A percentile compares a stretch with the other conserved stretches of the same genome.
Conservation (phyloP, 441 rosid genomes). For the Populus hybrid region DNA sequence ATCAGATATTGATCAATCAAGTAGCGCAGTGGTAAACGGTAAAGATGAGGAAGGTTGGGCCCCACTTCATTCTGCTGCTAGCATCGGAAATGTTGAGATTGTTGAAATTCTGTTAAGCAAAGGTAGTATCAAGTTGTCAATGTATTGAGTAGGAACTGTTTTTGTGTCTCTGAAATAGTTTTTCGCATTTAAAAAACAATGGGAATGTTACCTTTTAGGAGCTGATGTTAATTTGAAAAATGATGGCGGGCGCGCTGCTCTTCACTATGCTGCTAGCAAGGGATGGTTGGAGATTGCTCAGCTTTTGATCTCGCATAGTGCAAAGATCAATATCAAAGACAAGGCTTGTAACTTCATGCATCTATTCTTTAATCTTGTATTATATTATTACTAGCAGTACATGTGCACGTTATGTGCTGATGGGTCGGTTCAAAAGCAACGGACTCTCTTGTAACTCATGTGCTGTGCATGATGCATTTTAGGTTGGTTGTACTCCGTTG, state of each 20-base stretch:
- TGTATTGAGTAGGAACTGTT: background rate
- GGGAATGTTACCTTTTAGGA: conserved; percentile 38
- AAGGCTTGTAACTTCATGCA: conserved; percentile 47
- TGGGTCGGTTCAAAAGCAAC: background rate
- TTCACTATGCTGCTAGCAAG: conserved; percentile 97
- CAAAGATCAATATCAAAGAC: conserved; percentile 67
- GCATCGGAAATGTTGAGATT: conserved; percentile 69
- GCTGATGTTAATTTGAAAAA: conserved; percentile 76
- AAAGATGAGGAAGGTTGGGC: conserved; percentile 96
- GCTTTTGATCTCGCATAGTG: conserved; percentile 56
- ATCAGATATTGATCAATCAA: conserved; percentile 42
- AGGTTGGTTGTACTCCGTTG: conserved; percentile 88
- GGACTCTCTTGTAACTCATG: background rate
- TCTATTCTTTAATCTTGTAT: background rate
- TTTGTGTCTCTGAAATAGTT: background rate
- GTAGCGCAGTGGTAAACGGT: conserved; percentile 37
- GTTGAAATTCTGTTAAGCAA: conserved; percentile 50
- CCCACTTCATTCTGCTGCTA: conserved; percentile 79
- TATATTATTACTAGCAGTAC: background rate
- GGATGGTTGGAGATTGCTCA: conserved; percentile 69
- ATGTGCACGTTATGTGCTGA: background rate
- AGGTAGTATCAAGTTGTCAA: conserved; percentile 30
- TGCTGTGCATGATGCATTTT: background rate
- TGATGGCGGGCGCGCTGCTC: conserved; percentile 78
- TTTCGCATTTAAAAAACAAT: background rate